Conservation (phyloP, 139 green algal genomes). For the Edaphochlamys debaryana region DNA sequence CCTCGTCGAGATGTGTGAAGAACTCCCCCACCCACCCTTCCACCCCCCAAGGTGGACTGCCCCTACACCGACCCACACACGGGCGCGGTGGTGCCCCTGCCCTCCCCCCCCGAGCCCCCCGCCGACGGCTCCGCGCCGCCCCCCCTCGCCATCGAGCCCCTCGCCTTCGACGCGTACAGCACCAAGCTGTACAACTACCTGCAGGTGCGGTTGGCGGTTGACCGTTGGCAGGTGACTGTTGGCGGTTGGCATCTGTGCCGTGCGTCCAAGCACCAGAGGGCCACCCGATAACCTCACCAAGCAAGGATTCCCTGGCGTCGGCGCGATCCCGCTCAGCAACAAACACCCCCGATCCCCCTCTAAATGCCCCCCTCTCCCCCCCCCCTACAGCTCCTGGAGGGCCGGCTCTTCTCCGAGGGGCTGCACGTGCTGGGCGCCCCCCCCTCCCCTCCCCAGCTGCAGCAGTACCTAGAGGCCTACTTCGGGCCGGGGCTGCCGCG, state of each 20-base stretch:
- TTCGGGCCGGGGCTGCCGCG: slow-evolving; percentile 72
- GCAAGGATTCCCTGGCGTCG: too few species aligned
- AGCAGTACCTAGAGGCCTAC: slow-evolving; percentile 82
- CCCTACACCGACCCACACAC: slow-evolving; percentile 29
- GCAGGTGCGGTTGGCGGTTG: too few species aligned
- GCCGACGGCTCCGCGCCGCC: neutral
- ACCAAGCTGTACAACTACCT: slow-evolving; percentile 89
- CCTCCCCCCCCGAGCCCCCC: neutral
- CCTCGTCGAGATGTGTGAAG: too few species aligned
- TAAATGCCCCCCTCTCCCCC: neutral
- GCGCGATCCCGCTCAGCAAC: neutral
- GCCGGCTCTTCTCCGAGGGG: slow-evolving; percentile 94
- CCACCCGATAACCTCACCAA: too few species aligned
- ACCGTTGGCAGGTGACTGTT: too few species aligned
- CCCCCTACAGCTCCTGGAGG: slow-evolving; percentile 81
- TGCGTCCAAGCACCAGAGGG: too few species aligned
- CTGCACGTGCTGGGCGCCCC: slow-evolving; percentile 90
- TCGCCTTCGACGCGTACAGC: slow-evolving; percentile 78
- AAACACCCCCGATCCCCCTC: too few species aligned
- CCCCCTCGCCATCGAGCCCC: slow-evolving; percentile 48
- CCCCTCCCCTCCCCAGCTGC: slow-evolving; percentile 50
- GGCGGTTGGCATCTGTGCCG: too few species aligned
- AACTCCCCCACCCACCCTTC: too few species aligned
- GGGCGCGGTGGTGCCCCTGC: slow-evolving; percentile 9
- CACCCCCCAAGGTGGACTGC: slow-evolving; percentile 45